Base-by-base conservation (phyloP, 495 filamentous ascomycete species). In the Tuber magnatum region DNA sequence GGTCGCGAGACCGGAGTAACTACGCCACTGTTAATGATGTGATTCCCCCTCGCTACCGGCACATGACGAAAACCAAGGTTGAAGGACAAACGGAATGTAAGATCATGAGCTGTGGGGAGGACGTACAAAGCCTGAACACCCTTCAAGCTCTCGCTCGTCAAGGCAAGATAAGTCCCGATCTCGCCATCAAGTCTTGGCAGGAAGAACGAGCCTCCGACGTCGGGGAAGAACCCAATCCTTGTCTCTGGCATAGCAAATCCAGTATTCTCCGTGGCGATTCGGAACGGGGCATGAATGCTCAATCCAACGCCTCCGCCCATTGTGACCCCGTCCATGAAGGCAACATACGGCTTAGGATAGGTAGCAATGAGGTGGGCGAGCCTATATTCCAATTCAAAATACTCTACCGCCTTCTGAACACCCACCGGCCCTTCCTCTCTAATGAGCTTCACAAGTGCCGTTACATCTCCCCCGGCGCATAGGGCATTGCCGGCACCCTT, bases 221-320 rank as follows among this genome's bases (percentile, higher is more conserved):
- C 95, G 42, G 96, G 95, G 86, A 98, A 99, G 86, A 97, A 97
- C 16, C 95, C 95, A 80, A 99, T 99, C 14, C 87, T 94, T 3
- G 95, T 99, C 86, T 99, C 95, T 48, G 95, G 95, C 95, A 99
- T 99, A 77, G 96, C 94, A 81, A 99, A 97, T 32, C 94, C 83
- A 10, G 96, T 99, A 73, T 91, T 91, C 84, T 99, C 95, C 20
- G 95, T 99, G 40, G 96, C 96, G 81, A 99, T 95, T 38, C 95
- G 88, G 87, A 99, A 93, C 2, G 95, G 96, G 8, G 96, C 94
- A 84, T 99, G 96, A 68, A 97, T 88, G 84, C 91, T 93, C 70
- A 99, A 88, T 5, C 95, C 95, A 42, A 98, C 96, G 72, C 95
- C 95, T 72, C 95, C 95, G 75, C 95, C 95, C 95, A 99, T 98